Evolutionary conservation across 1,284 basidiomycete genomes (phyloP).

Genomic region (Microbotryum scabiosae): DNA sequence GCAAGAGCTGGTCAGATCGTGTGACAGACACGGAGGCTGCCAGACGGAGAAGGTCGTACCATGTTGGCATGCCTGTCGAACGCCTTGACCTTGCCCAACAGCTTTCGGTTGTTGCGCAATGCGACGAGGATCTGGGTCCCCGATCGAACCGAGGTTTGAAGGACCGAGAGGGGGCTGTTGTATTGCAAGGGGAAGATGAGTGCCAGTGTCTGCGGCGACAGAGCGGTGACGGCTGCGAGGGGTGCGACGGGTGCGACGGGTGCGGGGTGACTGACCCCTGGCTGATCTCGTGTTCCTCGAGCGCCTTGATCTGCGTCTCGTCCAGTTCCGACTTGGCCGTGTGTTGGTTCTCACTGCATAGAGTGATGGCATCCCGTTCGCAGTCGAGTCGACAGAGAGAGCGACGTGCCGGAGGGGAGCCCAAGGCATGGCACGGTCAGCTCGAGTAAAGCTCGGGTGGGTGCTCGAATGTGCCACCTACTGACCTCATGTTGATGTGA

Average conservation of each 20-base stretch:
- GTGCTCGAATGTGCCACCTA: too few species aligned
- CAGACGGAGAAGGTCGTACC: constrained; percentile 47
- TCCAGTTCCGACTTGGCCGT: constrained; percentile 81
- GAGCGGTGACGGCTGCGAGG: not conserved
- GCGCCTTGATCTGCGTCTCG: constrained; percentile 86
- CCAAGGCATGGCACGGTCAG: too few species aligned
- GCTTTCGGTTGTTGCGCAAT: constrained; percentile 95
- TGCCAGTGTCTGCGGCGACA: not conserved
- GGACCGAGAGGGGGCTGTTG: constrained; percentile 70
- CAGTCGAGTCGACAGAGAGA: too few species aligned
- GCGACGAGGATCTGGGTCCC: constrained; percentile 97
- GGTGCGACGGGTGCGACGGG: not conserved
- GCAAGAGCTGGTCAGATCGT: not conserved
- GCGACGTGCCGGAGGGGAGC: too few species aligned
- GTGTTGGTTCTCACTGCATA: not conserved
- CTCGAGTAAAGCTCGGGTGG: too few species aligned
- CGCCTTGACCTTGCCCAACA: constrained; percentile 93
- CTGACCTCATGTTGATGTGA: too few species aligned
- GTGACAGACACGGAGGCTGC: not conserved
- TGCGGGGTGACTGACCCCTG: constrained; percentile 45
- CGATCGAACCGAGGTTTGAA: constrained; percentile 86
- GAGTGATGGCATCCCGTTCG: not conserved
- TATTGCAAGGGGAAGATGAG: not conserved
- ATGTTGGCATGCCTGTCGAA: constrained; percentile 99
- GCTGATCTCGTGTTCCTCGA: constrained; percentile 95